phyloP scores from a whole-genome alignment of 257 asterid species.

The Verbascum thapsus region DNA sequence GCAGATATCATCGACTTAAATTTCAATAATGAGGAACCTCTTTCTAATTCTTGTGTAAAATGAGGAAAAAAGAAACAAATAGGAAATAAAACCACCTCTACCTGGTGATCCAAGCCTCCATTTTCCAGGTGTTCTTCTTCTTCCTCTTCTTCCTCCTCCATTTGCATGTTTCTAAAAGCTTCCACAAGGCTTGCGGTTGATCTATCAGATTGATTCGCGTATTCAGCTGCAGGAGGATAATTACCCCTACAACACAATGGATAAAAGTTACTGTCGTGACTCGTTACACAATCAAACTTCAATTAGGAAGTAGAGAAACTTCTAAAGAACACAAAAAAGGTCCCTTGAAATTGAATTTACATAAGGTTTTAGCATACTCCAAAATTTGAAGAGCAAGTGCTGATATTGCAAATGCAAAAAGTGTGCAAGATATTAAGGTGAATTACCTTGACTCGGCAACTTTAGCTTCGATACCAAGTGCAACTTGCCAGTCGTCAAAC shows the following conservation, averaged over 20 bases:
- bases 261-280: too few relatives aligned
- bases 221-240: constrained; percentile 74
- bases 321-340: constrained; percentile 14
- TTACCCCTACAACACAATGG: constrained; percentile 53
- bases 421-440: constrained; percentile 15
- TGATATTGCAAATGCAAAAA: neutral
- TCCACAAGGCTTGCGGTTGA: constrained; percentile 82
- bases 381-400: neutral
- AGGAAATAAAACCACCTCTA: constrained; percentile 26
- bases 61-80: constrained; percentile 8
- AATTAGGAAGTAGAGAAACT: constrained; percentile 19
- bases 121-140: constrained; percentile 72
- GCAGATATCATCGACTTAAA: constrained; percentile 5
- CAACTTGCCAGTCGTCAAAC: constrained; percentile 94
- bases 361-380: constrained; percentile 23
- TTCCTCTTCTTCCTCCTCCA: constrained; percentile 45
- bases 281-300: too few relatives aligned
- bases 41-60: constrained; percentile 8
- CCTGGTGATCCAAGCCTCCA: constrained; percentile 85
- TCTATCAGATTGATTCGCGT: constrained; percentile 56
- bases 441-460: constrained; percentile 58
- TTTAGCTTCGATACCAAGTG: constrained; percentile 76
- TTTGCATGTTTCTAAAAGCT: constrained; percentile 66
- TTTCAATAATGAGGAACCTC: neutral
- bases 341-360: constrained; percentile 12